These are phyloP conservation scores for Ammopiptanthus mongolicus DNA, from an alignment of 306 rosid species.

Conservation along the genomic window DNA sequence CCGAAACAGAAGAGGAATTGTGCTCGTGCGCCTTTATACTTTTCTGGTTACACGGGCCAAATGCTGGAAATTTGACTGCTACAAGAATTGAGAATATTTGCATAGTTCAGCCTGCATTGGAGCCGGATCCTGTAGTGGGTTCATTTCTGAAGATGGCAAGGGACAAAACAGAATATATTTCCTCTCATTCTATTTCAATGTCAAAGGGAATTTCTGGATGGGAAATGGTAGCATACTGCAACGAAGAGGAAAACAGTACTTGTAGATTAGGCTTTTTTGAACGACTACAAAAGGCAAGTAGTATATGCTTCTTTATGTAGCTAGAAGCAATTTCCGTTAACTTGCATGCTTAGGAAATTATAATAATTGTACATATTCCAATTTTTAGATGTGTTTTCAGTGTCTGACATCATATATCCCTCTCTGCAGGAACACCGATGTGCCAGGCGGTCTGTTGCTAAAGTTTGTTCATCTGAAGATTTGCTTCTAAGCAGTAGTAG, in stretches of 20 bases:
- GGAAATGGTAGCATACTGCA: background rate
- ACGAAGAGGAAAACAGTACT: background rate
- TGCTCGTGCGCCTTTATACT: slow-evolving; percentile 54
- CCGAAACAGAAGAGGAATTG: slow-evolving; percentile 37
- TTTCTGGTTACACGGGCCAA: slow-evolving; percentile 67
- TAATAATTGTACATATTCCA: background rate
- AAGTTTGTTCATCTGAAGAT: slow-evolving; percentile 27
- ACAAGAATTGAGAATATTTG: slow-evolving; percentile 43
- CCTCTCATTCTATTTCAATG: background rate
- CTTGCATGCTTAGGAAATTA: background rate
- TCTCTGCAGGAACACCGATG: slow-evolving; percentile 36
- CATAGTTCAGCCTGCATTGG: slow-evolving; percentile 27
- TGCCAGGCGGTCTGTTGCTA: slow-evolving; percentile 8
- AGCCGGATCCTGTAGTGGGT: slow-evolving; percentile 37
- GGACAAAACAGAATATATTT: slow-evolving; percentile 20
- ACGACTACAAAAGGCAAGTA: slow-evolving; percentile 30
- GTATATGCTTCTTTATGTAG: slow-evolving; percentile 5
- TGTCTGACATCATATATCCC: slow-evolving; percentile 13
- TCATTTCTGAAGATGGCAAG: slow-evolving; percentile 40
- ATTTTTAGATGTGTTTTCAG: slow-evolving; percentile 7
- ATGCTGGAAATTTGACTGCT: slow-evolving; percentile 21
- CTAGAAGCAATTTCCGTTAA: background rate
- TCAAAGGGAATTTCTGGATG: background rate
- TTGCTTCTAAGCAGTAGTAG: background rate
- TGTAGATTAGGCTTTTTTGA: slow-evolving; percentile 23